Evolutionary conservation across 331 rosid genomes (phyloP), one percentile per base, ranked within the genome.

Genomic region (Phaseolus coccineus): DNA sequence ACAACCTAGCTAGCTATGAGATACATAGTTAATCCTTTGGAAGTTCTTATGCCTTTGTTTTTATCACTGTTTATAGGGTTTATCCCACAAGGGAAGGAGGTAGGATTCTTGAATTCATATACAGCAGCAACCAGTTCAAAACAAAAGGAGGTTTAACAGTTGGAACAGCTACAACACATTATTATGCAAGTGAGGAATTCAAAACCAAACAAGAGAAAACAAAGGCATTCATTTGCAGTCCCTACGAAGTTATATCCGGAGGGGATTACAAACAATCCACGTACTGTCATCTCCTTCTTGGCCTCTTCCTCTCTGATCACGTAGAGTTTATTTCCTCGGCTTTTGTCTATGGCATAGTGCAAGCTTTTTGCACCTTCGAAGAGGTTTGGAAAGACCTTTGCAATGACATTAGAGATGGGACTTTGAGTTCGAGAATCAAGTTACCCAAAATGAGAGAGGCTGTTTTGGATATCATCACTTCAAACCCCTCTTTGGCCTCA

Each of bases 101-200:
- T 4, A 88, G 76, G 85, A 82, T 82, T 74, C 82, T 93, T 1
- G 97, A 93, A 51, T 89, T 93, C 72, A 93, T 91, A 82, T 93
- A 93, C 83, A 90, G 97, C 84, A 90, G 98, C 87, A 90, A 73
- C 14, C 91, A 90, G 79, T 85, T 81, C 82, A 90, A 86, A 80
- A 88, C 97, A 13, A 87, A 89, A 77, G 98, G 97, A 69, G 97
- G 92, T 0, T 53, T 93, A 78, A 67, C 77, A 0, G 90, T 62
- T 4, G 98, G 92, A 84, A 87, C 97, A 25, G 97, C 98, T 66
- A 93, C 98, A 63, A 90, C 97, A 19, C 97, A 93, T 79, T 89
- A 88, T 76, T 93, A 83, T 35, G 84, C 84, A 52, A 93, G 97
- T 31, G 84, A 86, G 55, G 88, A 91, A 80, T 93, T 93, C 89